These are phyloP conservation scores for Orbilia javanica DNA, from an alignment of 2,329 filamentous ascomycete species.

Conservation along the genomic window DNA sequence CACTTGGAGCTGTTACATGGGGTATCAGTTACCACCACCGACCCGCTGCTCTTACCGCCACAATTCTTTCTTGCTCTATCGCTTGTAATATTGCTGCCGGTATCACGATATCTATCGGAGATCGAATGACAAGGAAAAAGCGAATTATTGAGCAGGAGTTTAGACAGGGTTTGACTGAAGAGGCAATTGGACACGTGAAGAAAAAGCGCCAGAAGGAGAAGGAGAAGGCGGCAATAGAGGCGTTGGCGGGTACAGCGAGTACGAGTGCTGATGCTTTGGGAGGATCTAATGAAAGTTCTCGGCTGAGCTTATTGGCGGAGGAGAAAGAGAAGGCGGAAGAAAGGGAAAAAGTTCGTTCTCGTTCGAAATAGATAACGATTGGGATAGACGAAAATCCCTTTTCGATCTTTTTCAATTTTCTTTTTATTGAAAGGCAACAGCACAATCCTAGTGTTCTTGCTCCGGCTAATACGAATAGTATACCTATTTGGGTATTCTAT, in stretches of 20 bases:
- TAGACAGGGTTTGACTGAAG: conserved; percentile 78
- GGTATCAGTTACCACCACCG: conserved; percentile 78
- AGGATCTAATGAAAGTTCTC: conserved; percentile 46
- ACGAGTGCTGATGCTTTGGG: conserved; percentile 26
- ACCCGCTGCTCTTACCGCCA: conserved; percentile 79
- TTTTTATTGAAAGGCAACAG: not conserved
- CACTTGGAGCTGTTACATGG: conserved; percentile 83
- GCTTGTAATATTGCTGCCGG: conserved; percentile 82
- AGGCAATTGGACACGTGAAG: conserved; percentile 68
- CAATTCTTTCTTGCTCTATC: conserved; percentile 83
- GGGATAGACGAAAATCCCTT: not conserved
- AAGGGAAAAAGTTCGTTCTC: conserved; percentile 1
- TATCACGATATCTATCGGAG: conserved; percentile 80
- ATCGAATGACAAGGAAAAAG: conserved; percentile 83
- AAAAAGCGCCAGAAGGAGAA: conserved; percentile 70
- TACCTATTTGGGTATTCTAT: not conserved
- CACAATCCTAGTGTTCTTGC: not conserved
- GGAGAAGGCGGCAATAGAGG: conserved; percentile 63
- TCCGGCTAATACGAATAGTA: not conserved
- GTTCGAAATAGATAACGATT: conserved; percentile 18
- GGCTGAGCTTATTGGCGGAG: conserved; percentile 37
- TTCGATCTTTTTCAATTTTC: not conserved
- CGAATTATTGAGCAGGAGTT: conserved; percentile 83
- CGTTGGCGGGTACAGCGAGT: conserved; percentile 21
- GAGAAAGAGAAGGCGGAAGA: conserved; percentile 36